These are phyloP conservation scores for Podospora pseudopauciseta DNA, from an alignment of 495 filamentous ascomycete species.

Conservation along the genomic window DNA sequence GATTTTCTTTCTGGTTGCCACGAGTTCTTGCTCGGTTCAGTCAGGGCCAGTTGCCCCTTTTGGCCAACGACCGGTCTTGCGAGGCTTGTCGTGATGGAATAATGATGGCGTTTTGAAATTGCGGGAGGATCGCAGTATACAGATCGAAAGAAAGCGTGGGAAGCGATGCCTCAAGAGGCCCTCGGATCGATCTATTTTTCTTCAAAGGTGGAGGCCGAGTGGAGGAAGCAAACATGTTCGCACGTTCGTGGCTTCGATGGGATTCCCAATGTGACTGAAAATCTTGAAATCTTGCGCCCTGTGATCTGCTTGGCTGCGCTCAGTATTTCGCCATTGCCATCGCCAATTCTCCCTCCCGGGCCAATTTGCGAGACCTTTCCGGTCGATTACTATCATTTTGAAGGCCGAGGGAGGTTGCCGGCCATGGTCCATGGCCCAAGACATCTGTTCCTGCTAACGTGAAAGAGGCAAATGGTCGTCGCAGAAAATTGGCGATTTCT, in stretches of 20 bases:
- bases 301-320: background rate
- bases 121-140: background rate
- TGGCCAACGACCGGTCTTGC: background rate
- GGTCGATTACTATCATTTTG: background rate
- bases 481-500: background rate
- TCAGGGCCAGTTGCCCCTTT: background rate
- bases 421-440: background rate
- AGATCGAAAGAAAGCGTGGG: background rate
- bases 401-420: background rate
- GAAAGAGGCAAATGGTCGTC: slow-evolving; percentile 5
- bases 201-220: background rate
- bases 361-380: background rate
- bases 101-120: background rate
- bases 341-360: background rate
- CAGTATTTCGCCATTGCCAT: background rate
- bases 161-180: background rate
- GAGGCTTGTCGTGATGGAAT: background rate
- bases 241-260: background rate
- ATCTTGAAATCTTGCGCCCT: slow-evolving; percentile 2
- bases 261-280: background rate
- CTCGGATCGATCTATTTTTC: background rate
- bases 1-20: background rate
- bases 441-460: background rate
- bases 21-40: background rate
- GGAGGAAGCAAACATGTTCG: background rate